phyloP scores from a whole-genome alignment of 768 basidiomycete genomes.

The Kwoniella dendrophila region DNA sequence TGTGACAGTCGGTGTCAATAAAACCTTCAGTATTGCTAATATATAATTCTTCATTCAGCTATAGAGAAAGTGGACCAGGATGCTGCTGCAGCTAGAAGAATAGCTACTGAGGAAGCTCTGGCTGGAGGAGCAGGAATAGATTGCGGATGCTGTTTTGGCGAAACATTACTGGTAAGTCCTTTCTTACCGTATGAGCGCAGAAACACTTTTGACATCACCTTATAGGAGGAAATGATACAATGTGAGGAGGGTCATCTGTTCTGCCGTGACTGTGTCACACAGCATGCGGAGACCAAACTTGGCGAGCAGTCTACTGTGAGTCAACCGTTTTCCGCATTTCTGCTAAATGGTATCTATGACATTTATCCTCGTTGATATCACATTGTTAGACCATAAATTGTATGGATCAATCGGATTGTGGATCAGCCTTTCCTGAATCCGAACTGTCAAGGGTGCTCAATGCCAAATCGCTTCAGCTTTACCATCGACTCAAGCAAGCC shows the following conservation, averaged over 20 bases:
- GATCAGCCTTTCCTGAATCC: constrained; percentile 67
- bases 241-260: constrained; percentile 89
- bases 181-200: not conserved
- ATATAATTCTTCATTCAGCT: not conserved
- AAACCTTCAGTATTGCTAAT: no score
- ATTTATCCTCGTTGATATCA: not conserved
- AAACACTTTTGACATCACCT: not conserved
- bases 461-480: constrained; percentile 68
- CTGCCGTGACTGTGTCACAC: constrained; percentile 70
- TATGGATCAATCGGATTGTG: constrained; percentile 76
- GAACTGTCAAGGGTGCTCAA: constrained; percentile 72
- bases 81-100: constrained; percentile 51
- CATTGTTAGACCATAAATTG: constrained; percentile 64
- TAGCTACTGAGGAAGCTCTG: constrained; percentile 61
- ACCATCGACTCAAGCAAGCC: constrained; percentile 65
- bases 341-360: no score
- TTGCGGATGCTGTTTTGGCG: constrained; percentile 83
- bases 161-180: constrained; percentile 69
- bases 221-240: constrained; percentile 79
- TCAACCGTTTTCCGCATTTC: not conserved
- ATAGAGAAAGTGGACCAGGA: constrained; percentile 36
- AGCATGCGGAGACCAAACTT: constrained; percentile 70
- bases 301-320: constrained; percentile 54
- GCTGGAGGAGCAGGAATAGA: constrained; percentile 66
- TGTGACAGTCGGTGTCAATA: no score